A percentile compares a stretch with the other conserved stretches of the same genome.
These are phyloP conservation scores for Sophora flavescens DNA, from an alignment of 306 rosid genomes.

Conservation along the genomic window DNA sequence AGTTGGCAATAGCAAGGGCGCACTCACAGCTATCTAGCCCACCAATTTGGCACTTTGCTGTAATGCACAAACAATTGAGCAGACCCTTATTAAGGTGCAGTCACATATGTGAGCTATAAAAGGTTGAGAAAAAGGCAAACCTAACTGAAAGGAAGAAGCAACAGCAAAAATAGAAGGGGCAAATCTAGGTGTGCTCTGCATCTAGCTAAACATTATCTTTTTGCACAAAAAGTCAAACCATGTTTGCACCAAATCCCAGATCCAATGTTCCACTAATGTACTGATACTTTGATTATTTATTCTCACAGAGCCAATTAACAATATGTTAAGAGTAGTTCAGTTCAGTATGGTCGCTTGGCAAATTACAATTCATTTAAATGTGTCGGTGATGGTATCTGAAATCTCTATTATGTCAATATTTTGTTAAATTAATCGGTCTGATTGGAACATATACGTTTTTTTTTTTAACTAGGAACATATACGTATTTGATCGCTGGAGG, in stretches of 20 bases:
- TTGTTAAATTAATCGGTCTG: background rate
- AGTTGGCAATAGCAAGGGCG: background rate
- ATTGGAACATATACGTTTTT: background rate
- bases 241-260: background rate
- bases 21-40: slow-evolving; percentile 30
- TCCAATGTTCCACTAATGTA: slow-evolving; percentile 9
- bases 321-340: too few relatives aligned
- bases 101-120: background rate
- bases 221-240: slow-evolving; percentile 11
- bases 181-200: background rate
- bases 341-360: too few relatives aligned
- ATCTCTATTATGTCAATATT: background rate
- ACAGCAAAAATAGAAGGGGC: background rate
- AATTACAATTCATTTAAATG: background rate
- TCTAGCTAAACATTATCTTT: background rate
- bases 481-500: background rate
- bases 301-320: background rate
- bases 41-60: slow-evolving; percentile 17
- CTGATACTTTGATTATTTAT: background rate
- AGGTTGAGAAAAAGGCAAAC: background rate
- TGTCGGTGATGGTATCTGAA: slow-evolving; percentile 19
- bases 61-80: background rate
- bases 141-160: slow-evolving; percentile 5
- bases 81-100: background rate
- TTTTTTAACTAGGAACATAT: too few relatives aligned